Percentiles rank a stretch among this genome's conserved stretches.
phyloP scores from a whole-genome alignment of 345 rosid species.

The Gossypium longicalyx region DNA sequence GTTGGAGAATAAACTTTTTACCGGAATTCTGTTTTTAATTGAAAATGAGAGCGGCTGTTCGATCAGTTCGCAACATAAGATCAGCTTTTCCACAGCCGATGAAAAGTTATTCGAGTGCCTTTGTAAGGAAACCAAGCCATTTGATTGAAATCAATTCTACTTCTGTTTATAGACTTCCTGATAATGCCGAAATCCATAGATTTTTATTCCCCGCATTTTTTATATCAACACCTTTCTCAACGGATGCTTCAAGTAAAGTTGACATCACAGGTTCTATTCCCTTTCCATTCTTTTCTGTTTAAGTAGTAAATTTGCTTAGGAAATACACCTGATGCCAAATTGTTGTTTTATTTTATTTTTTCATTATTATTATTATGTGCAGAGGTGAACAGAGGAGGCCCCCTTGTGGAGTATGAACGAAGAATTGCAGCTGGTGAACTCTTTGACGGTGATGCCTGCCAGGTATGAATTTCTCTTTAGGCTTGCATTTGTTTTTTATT shows the following conservation, averaged over 20 bases:
- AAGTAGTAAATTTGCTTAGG: background rate
- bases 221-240: constrained; percentile 43
- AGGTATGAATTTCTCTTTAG: constrained; percentile 41
- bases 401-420: constrained; percentile 82
- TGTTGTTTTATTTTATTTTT: constrained; percentile 16
- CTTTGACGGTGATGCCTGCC: constrained; percentile 79
- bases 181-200: constrained; percentile 19
- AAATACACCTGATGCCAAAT: background rate
- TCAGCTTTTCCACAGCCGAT: constrained; percentile 35
- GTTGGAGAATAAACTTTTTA: background rate
- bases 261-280: constrained; percentile 36
- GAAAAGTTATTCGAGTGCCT: constrained; percentile 20
- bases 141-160: constrained; percentile 21
- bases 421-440: constrained; percentile 78
- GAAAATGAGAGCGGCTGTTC: constrained; percentile 56
- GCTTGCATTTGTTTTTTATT: background rate
- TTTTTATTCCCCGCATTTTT: constrained; percentile 20
- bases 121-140: constrained; percentile 23
- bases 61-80: constrained; percentile 38
- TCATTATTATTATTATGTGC: constrained; percentile 4
- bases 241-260: constrained; percentile 37
- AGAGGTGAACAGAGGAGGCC: constrained; percentile 65
- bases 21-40: constrained; percentile 8
- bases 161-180: constrained; percentile 18
- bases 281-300: background rate